These are phyloP conservation scores for Boletus rufocinnamomeus DNA, from an alignment of 768 basidiomycete genomes.

Conservation along the genomic window DNA sequence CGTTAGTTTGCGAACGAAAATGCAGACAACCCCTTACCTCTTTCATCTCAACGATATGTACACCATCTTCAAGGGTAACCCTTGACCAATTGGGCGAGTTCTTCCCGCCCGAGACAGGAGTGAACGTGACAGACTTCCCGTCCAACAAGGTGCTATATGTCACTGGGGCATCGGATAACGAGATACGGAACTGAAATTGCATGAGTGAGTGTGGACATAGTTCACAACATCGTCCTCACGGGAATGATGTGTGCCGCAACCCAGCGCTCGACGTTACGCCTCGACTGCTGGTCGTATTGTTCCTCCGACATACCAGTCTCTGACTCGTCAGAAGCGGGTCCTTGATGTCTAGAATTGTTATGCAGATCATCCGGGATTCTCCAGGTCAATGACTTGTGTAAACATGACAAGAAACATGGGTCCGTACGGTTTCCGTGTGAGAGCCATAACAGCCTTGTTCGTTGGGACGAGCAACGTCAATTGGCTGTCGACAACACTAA, in stretches of 20 bases:
- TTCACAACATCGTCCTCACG: slow-evolving; percentile 41
- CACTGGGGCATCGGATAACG: slow-evolving; percentile 38
- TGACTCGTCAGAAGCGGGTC: slow-evolving; percentile 42
- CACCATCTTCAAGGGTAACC: slow-evolving; percentile 55
- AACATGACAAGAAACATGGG: slow-evolving; percentile 30
- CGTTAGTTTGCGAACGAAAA: slow-evolving; percentile 3
- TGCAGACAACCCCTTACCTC: slow-evolving; percentile 46
- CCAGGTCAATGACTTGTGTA: neutral
- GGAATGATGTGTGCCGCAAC: slow-evolving; percentile 83
- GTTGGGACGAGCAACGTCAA: slow-evolving; percentile 78
- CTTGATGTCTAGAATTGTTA: slow-evolving; percentile 56
- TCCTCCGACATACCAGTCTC: slow-evolving; percentile 62
- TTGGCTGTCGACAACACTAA: slow-evolving; percentile 35
- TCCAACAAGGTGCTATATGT: slow-evolving; percentile 61
- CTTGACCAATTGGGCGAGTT: slow-evolving; percentile 56
- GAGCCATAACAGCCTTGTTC: slow-evolving; percentile 84
- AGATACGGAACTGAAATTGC: slow-evolving; percentile 43
- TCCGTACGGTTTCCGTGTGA: slow-evolving; percentile 87
- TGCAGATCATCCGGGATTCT: neutral
- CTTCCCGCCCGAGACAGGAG: slow-evolving; percentile 35
- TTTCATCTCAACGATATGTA: slow-evolving; percentile 58
- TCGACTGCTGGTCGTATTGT: slow-evolving; percentile 60
- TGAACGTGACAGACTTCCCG: slow-evolving; percentile 59
- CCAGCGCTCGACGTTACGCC: slow-evolving; percentile 76
- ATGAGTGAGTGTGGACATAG: neutral